Conservation (phyloP, 129 eudicot genomes). For the Flaveria linearis region DNA sequence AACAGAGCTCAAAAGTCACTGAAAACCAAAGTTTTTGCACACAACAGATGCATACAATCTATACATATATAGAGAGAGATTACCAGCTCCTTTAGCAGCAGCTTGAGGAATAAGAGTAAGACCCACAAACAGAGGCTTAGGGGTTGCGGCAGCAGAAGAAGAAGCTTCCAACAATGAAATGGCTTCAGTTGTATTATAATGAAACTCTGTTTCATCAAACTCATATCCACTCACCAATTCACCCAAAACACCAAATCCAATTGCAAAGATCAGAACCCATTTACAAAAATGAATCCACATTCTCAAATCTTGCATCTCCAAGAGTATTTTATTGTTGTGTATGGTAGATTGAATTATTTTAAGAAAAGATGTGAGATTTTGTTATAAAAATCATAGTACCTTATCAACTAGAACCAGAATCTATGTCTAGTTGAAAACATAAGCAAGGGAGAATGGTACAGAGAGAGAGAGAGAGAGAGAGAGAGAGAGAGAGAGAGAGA, state of each 20-base stretch:
- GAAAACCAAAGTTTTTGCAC: not conserved
- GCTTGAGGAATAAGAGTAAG: constrained; percentile 78
- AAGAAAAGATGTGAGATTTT: not conserved
- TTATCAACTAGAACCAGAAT: constrained; percentile 18
- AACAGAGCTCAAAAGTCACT: too few relatives aligned
- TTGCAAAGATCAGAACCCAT: constrained; percentile 30
- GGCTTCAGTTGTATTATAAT: constrained; percentile 43
- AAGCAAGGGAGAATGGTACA: constrained; percentile 5
- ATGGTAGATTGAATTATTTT: too few relatives aligned
- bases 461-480: constrained; percentile 16
- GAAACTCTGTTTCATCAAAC: constrained; percentile 43
- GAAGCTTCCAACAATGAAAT: constrained; percentile 48
- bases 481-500: constrained; percentile 28
- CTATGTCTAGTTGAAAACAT: constrained; percentile 23
- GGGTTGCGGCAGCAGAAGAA: constrained; percentile 39
- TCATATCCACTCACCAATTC: constrained; percentile 27
- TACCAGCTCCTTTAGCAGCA: constrained; percentile 88
- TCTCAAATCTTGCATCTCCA: constrained; percentile 27
- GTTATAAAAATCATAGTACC: constrained; percentile 14
- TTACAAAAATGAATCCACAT: constrained; percentile 26
- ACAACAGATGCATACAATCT: not conserved
- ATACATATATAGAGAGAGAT: constrained; percentile 8
- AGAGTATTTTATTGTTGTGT: too few relatives aligned
- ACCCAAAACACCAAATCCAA: constrained; percentile 27
- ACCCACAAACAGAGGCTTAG: constrained; percentile 60